phyloP scores from a whole-genome alignment of 345 rosid genomes.

The Dovyalis caffra region DNA sequence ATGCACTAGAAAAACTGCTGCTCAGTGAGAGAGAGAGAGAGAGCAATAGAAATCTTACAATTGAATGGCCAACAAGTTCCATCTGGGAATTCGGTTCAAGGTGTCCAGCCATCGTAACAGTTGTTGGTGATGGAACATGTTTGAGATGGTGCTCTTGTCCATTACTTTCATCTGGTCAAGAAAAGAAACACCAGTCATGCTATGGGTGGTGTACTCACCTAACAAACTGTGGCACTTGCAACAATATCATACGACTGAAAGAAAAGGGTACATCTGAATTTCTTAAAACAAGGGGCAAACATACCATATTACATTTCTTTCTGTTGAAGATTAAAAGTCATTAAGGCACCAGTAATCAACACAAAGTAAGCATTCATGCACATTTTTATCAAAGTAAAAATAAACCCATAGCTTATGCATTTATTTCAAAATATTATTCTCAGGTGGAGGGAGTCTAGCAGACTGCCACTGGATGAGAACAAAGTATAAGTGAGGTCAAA shows the following conservation, averaged over 20 bases:
- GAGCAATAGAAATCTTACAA: constrained; percentile 37
- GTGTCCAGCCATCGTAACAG: constrained; percentile 31
- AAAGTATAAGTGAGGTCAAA: background rate
- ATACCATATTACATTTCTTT: background rate
- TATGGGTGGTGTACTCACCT: background rate
- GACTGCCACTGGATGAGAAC: background rate
- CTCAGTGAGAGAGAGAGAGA: background rate
- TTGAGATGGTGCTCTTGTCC: constrained; percentile 32
- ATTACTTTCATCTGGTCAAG: constrained; percentile 36
- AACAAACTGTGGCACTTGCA: background rate
- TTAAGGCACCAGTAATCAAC: background rate
- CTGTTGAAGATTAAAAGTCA: background rate
- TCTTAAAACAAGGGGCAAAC: background rate
- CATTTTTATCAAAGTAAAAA: background rate
- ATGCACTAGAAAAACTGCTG: background rate
- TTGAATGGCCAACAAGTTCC: constrained; percentile 72
- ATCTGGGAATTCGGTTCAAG: constrained; percentile 45
- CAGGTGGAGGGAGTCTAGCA: background rate
- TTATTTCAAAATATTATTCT: background rate
- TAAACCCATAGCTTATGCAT: background rate
- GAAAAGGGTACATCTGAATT: background rate
- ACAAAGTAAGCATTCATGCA: background rate
- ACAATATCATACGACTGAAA: background rate
- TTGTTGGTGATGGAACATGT: constrained; percentile 21
- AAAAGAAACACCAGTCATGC: constrained; percentile 2